Percentiles rank a stretch among this genome's conserved stretches.
phyloP scores from a whole-genome alignment of 2,329 filamentous ascomycete species.

The Juglanconis sp. region DNA sequence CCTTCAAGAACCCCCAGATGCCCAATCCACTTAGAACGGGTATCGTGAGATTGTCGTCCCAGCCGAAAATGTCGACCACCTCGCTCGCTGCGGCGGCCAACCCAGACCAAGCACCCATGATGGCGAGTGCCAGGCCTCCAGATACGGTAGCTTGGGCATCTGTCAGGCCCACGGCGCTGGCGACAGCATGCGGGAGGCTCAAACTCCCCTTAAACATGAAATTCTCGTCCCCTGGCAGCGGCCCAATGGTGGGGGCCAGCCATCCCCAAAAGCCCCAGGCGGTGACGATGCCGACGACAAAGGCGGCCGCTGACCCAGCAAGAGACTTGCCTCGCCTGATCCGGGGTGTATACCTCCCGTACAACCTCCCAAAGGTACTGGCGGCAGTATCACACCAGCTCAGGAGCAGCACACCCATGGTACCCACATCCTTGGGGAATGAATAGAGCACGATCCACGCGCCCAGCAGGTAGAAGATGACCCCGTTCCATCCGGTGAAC shows the following conservation, averaged over 20 bases:
- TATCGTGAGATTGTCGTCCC: slow-evolving; percentile 98
- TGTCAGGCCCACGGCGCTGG: slow-evolving; percentile 59
- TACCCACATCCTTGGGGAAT: slow-evolving; percentile 89
- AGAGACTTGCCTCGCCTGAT: slow-evolving; percentile 87
- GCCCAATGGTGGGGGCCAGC: slow-evolving; percentile 66
- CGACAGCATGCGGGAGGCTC: slow-evolving; percentile 60
- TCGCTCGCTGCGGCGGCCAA: slow-evolving; percentile 85
- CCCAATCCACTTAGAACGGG: slow-evolving; percentile 85
- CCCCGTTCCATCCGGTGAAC: slow-evolving; percentile 90
- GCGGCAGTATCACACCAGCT: slow-evolving; percentile 98
- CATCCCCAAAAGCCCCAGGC: slow-evolving; percentile 87
- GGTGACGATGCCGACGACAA: slow-evolving; percentile 75
- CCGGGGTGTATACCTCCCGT: slow-evolving; percentile 82
- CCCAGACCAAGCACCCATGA: slow-evolving; percentile 86
- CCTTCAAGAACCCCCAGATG: slow-evolving; percentile 85
- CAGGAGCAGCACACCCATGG: slow-evolving; percentile 83
- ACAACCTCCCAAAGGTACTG: slow-evolving; percentile 87
- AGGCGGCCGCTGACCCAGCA: slow-evolving; percentile 83
- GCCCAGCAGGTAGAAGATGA: slow-evolving; percentile 93
- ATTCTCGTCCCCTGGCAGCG: slow-evolving; percentile 65
- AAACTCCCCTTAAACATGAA: slow-evolving; percentile 82
- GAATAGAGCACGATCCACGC: slow-evolving; percentile 81
- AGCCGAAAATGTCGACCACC: slow-evolving; percentile 84
- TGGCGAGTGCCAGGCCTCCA: slow-evolving; percentile 69
- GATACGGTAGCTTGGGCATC: slow-evolving; percentile 58